A percentile compares a stretch with the other conserved stretches of the same genome.
Conservation (phyloP, 1,284 basidiomycete genomes). For the Puccinia horiana region DNA sequence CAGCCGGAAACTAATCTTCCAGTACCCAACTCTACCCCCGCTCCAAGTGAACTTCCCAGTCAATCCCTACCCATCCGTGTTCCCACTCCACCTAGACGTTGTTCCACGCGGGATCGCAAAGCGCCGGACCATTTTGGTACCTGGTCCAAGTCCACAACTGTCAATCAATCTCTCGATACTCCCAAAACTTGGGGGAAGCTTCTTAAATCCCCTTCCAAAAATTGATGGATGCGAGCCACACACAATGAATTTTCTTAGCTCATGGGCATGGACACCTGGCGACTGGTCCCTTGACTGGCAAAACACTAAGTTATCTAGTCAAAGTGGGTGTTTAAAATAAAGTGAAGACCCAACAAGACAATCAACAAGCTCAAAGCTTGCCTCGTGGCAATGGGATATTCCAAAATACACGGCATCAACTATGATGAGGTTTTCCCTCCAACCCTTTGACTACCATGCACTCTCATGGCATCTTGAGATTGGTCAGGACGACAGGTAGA, state of each 20-base stretch:
- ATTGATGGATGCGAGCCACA: neutral
- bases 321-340: slow-evolving; percentile 10
- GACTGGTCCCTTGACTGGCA: neutral
- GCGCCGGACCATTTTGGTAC: too few relatives aligned
- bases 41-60: too few relatives aligned
- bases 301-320: neutral
- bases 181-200: neutral
- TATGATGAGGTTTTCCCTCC: slow-evolving; percentile 48
- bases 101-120: neutral
- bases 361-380: too few relatives aligned
- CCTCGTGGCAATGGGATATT: too few relatives aligned
- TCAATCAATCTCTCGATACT: neutral
- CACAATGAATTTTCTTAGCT: neutral
- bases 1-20: too few relatives aligned
- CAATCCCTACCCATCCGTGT: too few relatives aligned
- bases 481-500: neutral
- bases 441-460: neutral
- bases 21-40: too few relatives aligned
- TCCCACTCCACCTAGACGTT: too few relatives aligned
- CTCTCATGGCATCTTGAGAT: neutral
- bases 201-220: neutral
- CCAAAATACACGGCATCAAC: neutral
- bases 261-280: neutral
- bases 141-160: too few relatives aligned
- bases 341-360: neutral